These are phyloP conservation scores for Dioszegia crocea DNA, from an alignment of 768 basidiomycete genomes.

Conservation along the genomic window DNA sequence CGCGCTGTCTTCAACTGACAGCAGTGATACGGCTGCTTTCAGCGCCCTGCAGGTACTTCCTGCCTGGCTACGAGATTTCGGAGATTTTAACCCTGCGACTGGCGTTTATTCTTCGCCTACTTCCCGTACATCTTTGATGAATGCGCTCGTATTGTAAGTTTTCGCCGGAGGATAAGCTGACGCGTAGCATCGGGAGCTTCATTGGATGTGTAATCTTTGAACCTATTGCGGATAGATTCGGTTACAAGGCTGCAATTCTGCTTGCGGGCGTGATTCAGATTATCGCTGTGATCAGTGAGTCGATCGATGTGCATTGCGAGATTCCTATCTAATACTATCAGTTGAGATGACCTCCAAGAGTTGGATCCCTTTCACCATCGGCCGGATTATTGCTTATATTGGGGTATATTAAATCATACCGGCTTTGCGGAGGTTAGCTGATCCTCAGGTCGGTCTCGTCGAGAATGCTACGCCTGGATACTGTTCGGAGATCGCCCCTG, in stretches of 20 bases:
- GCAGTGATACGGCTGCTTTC: conserved; percentile 17
- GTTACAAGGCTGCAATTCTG: conserved; percentile 14
- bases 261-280: conserved; percentile 12
- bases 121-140: conserved; percentile 17
- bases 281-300: conserved; percentile 20
- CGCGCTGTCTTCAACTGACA: conserved; percentile 1
- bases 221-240: conserved; percentile 14
- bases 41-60: conserved; percentile 13
- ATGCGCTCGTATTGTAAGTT: conserved; percentile 19
- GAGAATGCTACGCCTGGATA: conserved; percentile 27
- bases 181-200: conserved; percentile 14
- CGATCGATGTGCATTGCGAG: not conserved
- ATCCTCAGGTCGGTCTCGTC: conserved; percentile 20
- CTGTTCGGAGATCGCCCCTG: conserved; percentile 24
- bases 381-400: conserved; percentile 11
- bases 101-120: conserved; percentile 11
- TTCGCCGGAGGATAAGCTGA: not conserved
- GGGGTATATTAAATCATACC: conserved; percentile 10
- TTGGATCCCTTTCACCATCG: conserved; percentile 24
- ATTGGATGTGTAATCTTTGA: conserved; percentile 14
- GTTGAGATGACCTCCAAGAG: conserved; percentile 17
- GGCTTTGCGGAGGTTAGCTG: conserved; percentile 12
- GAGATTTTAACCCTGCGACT: not conserved
- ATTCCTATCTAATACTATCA: not conserved
- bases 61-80: conserved; percentile 16